Conservation (phyloP, 257 asterid species). For the Fraxinus cuspidata region DNA sequence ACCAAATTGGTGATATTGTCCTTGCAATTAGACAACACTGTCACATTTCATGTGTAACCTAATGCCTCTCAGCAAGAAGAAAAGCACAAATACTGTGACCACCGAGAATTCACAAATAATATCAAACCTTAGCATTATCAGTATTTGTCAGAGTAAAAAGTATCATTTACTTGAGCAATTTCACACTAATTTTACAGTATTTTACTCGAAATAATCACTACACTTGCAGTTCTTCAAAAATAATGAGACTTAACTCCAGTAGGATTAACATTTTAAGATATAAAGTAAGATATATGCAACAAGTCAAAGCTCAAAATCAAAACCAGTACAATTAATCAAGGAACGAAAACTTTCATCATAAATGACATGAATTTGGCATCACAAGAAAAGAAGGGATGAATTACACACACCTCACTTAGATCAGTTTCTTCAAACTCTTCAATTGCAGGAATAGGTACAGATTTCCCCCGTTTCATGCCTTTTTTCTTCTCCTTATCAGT, state of each 20-base stretch:
- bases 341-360: not conserved
- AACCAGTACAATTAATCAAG: not conserved
- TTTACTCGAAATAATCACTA: not conserved
- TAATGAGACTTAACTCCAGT: not conserved
- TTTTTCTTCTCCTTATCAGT: conserved; percentile 79
- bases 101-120: not conserved
- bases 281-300: conserved; percentile 8
- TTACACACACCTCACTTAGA: conserved; percentile 70
- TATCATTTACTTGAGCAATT: not conserved
- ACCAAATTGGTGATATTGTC: not conserved
- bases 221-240: not conserved
- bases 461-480: conserved; percentile 63
- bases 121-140: not conserved
- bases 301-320: conserved; percentile 3
- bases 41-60: not conserved
- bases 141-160: not conserved
- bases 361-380: not conserved
- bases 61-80: not conserved
- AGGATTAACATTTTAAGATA: not conserved
- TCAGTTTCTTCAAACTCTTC: conserved; percentile 83
- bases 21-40: not conserved
- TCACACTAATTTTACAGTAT: not conserved
- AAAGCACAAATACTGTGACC: not conserved
- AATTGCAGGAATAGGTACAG: conserved; percentile 55
- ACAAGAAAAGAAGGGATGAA: not conserved